Conservation (phyloP, 345 rosid species). For the Gossypium bickii region DNA sequence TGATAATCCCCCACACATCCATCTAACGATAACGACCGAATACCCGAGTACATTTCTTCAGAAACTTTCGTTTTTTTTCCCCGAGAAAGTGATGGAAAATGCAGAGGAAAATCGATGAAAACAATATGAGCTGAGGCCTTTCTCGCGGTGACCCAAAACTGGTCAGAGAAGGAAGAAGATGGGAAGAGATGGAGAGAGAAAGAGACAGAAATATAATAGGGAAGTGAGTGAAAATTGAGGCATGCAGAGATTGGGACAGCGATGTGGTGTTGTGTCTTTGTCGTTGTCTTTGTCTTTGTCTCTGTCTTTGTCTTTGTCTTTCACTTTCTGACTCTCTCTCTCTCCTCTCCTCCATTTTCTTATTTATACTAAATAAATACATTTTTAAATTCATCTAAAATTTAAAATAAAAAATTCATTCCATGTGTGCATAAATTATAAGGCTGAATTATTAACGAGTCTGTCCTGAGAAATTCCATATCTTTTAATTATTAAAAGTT, state of each 20-base stretch:
- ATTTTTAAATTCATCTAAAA: too few relatives aligned
- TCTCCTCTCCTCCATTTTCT: too few relatives aligned
- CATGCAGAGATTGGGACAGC: slow-evolving; percentile 27
- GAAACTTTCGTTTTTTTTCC: neutral
- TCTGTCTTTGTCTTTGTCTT: neutral
- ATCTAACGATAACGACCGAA: slow-evolving; percentile 68
- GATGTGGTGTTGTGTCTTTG: slow-evolving; percentile 26
- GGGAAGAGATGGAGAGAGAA: neutral
- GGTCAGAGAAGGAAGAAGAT: neutral
- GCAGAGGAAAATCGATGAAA: neutral
- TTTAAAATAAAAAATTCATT: too few relatives aligned
- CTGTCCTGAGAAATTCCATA: too few relatives aligned
- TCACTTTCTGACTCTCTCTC: neutral
- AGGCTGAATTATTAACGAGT: too few relatives aligned
- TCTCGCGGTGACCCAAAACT: slow-evolving; percentile 5
- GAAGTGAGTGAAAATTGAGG: slow-evolving; percentile 14
- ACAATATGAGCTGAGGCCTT: neutral
- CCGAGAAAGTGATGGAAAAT: slow-evolving; percentile 2
- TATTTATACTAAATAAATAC: too few relatives aligned
- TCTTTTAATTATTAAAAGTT: too few relatives aligned
- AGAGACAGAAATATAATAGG: neutral
- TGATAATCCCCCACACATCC: slow-evolving; percentile 42
- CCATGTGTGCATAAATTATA: too few relatives aligned
- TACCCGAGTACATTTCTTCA: slow-evolving; percentile 61
- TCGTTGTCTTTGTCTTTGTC: slow-evolving; percentile 9